A percentile compares a stretch with the other conserved stretches of the same genome.
phyloP scores from a whole-genome alignment of 2,329 filamentous ascomycete genomes.

The Aspergillus sojae region DNA sequence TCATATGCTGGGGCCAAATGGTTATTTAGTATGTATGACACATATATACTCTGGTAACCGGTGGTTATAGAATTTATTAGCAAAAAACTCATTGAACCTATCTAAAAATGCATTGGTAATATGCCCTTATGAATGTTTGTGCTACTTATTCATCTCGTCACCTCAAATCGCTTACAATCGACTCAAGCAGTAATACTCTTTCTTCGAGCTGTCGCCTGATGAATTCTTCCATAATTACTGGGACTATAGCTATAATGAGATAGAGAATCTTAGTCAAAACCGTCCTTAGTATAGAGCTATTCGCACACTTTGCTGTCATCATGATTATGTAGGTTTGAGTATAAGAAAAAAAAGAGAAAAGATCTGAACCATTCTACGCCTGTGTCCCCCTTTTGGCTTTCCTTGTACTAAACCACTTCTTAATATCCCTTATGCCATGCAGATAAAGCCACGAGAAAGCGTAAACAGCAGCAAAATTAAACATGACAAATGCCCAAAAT shows the following conservation, averaged over 20 bases:
- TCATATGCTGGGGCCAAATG: background rate
- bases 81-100: background rate
- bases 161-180: too few species aligned
- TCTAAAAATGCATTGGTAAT: background rate
- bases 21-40: background rate
- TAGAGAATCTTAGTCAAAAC: too few species aligned
- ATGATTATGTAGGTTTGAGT: too few species aligned
- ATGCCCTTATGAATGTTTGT: background rate
- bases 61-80: background rate
- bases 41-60: background rate
- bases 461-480: conserved; percentile 63
- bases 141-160: too few species aligned
- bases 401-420: conserved; percentile 34
- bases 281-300: too few species aligned
- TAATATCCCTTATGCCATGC: conserved; percentile 35
- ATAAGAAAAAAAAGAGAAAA: background rate
- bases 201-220: too few species aligned
- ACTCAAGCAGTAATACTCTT: too few species aligned
- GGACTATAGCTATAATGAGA: too few species aligned
- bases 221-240: too few species aligned
- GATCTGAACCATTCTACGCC: background rate
- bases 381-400: conserved; percentile 11
- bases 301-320: too few species aligned
- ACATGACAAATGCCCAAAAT: conserved; percentile 64
- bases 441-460: conserved; percentile 59